phyloP scores from a whole-genome alignment of 1,284 basidiomycete species.

The Pseudozyma sp. region DNA sequence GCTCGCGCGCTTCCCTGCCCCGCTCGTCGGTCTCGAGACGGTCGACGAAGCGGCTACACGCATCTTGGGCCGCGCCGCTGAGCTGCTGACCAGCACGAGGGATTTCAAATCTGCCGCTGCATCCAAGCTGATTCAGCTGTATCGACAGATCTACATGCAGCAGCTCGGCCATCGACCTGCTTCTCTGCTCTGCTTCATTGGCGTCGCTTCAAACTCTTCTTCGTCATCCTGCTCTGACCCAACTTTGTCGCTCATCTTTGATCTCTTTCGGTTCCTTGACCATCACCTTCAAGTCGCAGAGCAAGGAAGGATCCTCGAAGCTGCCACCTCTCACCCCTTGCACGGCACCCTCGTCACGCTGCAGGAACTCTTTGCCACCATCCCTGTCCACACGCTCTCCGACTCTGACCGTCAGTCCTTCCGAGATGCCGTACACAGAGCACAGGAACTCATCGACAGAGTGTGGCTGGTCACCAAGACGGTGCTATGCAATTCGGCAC shows the following conservation, averaged over 20 bases:
- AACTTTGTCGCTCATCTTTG: constrained; percentile 54
- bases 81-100: constrained; percentile 52
- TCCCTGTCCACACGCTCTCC: constrained; percentile 17
- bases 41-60: constrained; percentile 23
- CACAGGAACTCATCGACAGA: constrained; percentile 54
- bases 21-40: constrained; percentile 43
- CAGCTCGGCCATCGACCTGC: constrained; percentile 37
- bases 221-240: constrained; percentile 7
- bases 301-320: constrained; percentile 51
- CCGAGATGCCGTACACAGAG: constrained; percentile 51
- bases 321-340: constrained; percentile 60
- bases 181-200: constrained; percentile 28
- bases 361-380: constrained; percentile 61
- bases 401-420: constrained; percentile 13
- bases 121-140: constrained; percentile 53
- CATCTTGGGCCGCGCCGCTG: constrained; percentile 41
- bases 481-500: constrained; percentile 66
- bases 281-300: constrained; percentile 50
- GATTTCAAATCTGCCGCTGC: constrained; percentile 58
- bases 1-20: constrained; percentile 53
- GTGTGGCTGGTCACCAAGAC: constrained; percentile 65
- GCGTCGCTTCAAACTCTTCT: not conserved
- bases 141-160: constrained; percentile 51
- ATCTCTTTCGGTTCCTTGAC: constrained; percentile 60
- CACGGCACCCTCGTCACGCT: constrained; percentile 68